Evolutionary conservation across 495 filamentous ascomycete species (phyloP), one percentile per base, ranked within the genome.

Genomic region (Eremomyces bilateralis): DNA sequence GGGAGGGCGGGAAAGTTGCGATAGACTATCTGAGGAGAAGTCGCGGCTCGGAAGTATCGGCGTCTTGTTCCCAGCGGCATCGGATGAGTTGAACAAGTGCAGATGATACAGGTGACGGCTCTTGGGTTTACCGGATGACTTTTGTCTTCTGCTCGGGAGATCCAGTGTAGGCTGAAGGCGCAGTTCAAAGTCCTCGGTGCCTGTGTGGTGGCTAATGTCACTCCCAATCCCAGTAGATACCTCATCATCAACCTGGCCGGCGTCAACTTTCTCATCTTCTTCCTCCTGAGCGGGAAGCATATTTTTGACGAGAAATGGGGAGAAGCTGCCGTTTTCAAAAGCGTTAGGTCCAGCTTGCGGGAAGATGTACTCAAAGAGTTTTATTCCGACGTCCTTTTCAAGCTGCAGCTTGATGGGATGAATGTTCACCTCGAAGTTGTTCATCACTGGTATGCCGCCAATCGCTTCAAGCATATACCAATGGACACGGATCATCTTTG

Each of bases 401-500:
- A 99, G 63, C 50, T 99, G 90, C 20, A 99, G 69, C 49, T 80
- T 91, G 44, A 99, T 66, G 1, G 88, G 88, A 51, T 88, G 83
- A 6, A 95, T 57, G 40, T 83, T 78, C 33, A 99, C 77, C 52
- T 99, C 88, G 43, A 99, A 99, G 48, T 90, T 77, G 42, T 95
- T 84, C 62, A 95, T 73, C 30, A 99, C 84, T 1, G 88, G 83
- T 44, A 99, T 95, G 21, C 88, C 88, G 28, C 85, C 88, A 48
- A 99, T 93, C 22, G 85, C 88, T 51, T 99, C 88, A 4, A 95
- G 64, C 80, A 92, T 93, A 48, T 91, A 74, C 81, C 88, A 99
- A 43, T 82, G 82, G 21, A 99, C 76, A 21, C 76, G 69, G 29
- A 95, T 66, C 77, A 95, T 94, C 38, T 75, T 75, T 13, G 68